These are phyloP conservation scores for Calvatia gigantea DNA, from an alignment of 768 basidiomycete species.

Conservation along the genomic window DNA sequence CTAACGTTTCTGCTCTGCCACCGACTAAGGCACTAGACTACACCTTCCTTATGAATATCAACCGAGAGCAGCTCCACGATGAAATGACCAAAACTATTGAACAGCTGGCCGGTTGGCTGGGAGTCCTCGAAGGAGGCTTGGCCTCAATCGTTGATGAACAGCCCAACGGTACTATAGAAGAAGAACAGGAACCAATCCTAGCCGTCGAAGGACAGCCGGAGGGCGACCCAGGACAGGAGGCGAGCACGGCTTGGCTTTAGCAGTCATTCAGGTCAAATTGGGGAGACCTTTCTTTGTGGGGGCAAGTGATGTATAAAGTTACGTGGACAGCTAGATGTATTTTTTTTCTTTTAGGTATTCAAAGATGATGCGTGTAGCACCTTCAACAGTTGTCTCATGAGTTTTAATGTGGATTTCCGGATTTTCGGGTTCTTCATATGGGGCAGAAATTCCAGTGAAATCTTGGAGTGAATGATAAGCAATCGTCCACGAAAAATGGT, in stretches of 20 bases:
- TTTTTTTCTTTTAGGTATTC: slow-evolving; percentile 72
- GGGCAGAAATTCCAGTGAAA: slow-evolving; percentile 97
- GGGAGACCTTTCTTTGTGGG: background rate
- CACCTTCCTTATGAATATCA: slow-evolving; percentile 46
- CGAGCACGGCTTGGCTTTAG: background rate
- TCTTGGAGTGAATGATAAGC: slow-evolving; percentile 46
- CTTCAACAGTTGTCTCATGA: slow-evolving; percentile 69
- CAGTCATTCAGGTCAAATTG: background rate
- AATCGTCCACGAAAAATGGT: background rate
- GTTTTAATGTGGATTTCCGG: slow-evolving; percentile 95
- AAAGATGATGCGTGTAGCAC: slow-evolving; percentile 75
- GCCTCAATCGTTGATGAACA: slow-evolving; percentile 57
- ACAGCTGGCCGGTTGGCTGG: slow-evolving; percentile 74
- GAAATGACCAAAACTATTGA: slow-evolving; percentile 75
- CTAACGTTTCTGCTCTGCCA: slow-evolving; percentile 25
- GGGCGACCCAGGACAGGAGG: background rate
- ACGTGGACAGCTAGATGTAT: slow-evolving; percentile 38
- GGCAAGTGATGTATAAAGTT: slow-evolving; percentile 10
- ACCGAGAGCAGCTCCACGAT: slow-evolving; percentile 41
- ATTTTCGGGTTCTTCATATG: slow-evolving; percentile 83
- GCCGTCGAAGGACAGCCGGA: slow-evolving; percentile 16
- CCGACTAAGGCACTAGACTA: slow-evolving; percentile 60
- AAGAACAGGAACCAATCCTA: slow-evolving; percentile 48
- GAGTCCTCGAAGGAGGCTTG: slow-evolving; percentile 69
- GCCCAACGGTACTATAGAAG: slow-evolving; percentile 52